A percentile compares a stretch with the other conserved stretches of the same genome.
Conservation (phyloP, 768 basidiomycete species). For the Boletus subparvulus region DNA sequence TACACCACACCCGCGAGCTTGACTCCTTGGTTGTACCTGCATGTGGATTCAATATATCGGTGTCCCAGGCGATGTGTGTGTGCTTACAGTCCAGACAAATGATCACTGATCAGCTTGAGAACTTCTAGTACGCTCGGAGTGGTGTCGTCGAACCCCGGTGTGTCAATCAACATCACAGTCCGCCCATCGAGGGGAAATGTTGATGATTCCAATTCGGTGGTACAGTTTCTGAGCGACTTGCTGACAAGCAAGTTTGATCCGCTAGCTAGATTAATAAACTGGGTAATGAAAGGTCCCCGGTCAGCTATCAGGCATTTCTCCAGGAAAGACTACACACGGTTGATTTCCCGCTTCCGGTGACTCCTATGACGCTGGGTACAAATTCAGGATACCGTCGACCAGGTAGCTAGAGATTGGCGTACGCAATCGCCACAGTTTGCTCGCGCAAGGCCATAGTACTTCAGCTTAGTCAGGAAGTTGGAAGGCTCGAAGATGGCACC, state of each 20-base stretch:
- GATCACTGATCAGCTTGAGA: conserved; percentile 44
- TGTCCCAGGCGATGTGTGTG: neutral
- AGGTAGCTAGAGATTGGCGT: conserved; percentile 4
- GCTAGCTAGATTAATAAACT: conserved; percentile 53
- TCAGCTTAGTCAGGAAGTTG: neutral
- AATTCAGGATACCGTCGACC: conserved; percentile 3
- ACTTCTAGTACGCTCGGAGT: conserved; percentile 44
- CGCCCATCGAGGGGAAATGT: conserved; percentile 44
- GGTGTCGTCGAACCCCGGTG: conserved; percentile 59
- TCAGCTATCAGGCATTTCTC: neutral
- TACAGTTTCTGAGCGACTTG: conserved; percentile 42
- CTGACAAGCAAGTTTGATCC: conserved; percentile 46
- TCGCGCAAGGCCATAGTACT: conserved; percentile 14
- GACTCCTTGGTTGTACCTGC: conserved; percentile 24
- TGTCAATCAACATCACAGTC: conserved; percentile 51
- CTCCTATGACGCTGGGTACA: conserved; percentile 31
- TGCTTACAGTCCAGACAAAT: conserved; percentile 23
- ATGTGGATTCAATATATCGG: neutral
- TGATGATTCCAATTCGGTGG: conserved; percentile 40
- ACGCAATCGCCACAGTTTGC: conserved; percentile 28
- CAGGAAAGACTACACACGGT: conserved; percentile 18
- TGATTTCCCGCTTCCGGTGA: conserved; percentile 34
- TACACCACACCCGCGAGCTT: conserved; percentile 50
- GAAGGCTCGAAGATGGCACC: neutral
- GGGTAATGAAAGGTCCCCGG: neutral